Evolutionary conservation across 2,329 filamentous ascomycete genomes (phyloP).

Genomic region (Phialophora verrucosa): DNA sequence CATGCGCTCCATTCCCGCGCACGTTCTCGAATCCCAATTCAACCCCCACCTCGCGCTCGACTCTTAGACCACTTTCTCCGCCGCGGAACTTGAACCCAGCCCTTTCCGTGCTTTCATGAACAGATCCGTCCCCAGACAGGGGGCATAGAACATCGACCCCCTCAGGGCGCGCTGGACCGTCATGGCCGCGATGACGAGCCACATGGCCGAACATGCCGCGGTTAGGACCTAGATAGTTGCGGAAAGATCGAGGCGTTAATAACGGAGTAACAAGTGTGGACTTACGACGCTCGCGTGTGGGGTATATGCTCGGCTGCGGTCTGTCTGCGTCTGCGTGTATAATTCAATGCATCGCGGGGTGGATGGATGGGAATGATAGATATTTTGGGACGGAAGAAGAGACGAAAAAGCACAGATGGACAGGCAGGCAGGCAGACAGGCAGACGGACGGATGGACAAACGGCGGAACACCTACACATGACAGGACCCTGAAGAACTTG

Average conservation of each 20-base stretch:
- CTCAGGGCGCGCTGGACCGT: slow-evolving; percentile 56
- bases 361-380: neutral
- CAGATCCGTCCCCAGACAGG: slow-evolving; percentile 50
- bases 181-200: slow-evolving; percentile 58
- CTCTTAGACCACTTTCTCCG: slow-evolving; percentile 2
- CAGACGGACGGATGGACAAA: neutral
- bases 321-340: too few species aligned
- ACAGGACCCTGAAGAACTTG: slow-evolving; percentile 59
- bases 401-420: neutral
- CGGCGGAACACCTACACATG: slow-evolving; percentile 50
- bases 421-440: too few species aligned
- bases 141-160: slow-evolving; percentile 60
- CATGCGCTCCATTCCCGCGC: too few species aligned
- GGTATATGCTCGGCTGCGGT: too few species aligned
- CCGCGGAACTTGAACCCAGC: neutral
- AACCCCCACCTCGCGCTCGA: neutral
- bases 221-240: slow-evolving; percentile 1
- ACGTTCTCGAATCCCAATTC: neutral
- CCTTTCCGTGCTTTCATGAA: slow-evolving; percentile 33
- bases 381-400: neutral
- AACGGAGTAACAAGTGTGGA: neutral
- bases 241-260: neutral
- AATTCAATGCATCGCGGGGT: too few species aligned
- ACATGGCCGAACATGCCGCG: slow-evolving; percentile 49
- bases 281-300: too few species aligned